These are phyloP conservation scores for Exophiala sideris DNA, from an alignment of 2,329 filamentous ascomycete species.

Conservation along the genomic window DNA sequence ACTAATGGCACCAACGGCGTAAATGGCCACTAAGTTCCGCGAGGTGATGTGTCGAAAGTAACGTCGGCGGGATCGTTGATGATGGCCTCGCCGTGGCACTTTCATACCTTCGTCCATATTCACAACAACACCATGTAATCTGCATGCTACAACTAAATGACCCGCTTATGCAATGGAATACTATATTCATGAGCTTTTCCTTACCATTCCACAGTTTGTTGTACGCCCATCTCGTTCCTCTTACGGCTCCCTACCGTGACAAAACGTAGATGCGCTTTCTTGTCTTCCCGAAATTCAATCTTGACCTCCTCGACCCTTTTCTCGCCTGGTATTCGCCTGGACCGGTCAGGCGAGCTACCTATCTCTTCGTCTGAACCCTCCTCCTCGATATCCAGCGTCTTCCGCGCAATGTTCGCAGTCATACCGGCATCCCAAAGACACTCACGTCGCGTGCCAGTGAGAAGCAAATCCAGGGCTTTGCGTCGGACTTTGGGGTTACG, in stretches of 20 bases:
- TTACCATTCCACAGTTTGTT: slow-evolving; percentile 8
- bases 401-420: slow-evolving; percentile 8
- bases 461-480: slow-evolving; percentile 60
- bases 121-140: no score
- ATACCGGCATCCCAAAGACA: slow-evolving; percentile 60
- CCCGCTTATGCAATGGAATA: no score
- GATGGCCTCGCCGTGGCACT: no score
- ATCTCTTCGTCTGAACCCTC: not conserved
- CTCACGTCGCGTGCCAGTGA: slow-evolving; percentile 56
- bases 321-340: not conserved
- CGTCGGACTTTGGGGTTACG: slow-evolving; percentile 57
- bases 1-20: not conserved
- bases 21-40: no score
- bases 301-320: slow-evolving; percentile 13
- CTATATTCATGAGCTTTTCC: not conserved
- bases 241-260: slow-evolving; percentile 11
- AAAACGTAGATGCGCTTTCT: slow-evolving; percentile 6
- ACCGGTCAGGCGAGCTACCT: not conserved
- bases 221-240: not conserved
- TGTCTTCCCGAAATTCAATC: slow-evolving; percentile 4
- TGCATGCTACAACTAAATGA: no score
- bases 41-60: no score
- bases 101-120: no score
- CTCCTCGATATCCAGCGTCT: slow-evolving; percentile 11
- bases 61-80: no score